Percentiles rank a stretch among this genome's conserved stretches.
phyloP scores from a whole-genome alignment of 139 green algal genomes.

The Chara braunii region DNA sequence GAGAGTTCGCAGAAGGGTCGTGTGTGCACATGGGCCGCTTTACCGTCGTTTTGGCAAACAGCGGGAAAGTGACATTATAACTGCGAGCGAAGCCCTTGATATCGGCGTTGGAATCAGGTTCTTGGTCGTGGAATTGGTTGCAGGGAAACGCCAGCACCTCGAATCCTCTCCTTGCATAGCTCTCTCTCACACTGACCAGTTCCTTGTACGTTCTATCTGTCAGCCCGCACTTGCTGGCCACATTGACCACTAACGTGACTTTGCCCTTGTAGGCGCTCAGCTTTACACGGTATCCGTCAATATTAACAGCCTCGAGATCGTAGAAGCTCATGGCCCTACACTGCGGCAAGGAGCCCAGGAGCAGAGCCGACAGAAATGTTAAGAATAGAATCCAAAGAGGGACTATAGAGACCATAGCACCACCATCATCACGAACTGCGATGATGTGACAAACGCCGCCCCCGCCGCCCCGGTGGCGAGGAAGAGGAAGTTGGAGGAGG shows the following conservation, averaged over 20 bases:
- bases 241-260: slow-evolving; percentile 27
- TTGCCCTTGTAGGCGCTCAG: not conserved
- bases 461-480: too few relatives aligned
- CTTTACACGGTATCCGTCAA: not conserved
- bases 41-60: slow-evolving; percentile 24
- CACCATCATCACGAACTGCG: too few relatives aligned
- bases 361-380: too few relatives aligned
- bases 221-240: slow-evolving; percentile 26
- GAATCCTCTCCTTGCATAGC: not conserved
- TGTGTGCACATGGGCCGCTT: slow-evolving; percentile 3
- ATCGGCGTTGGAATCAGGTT: slow-evolving; percentile 21
- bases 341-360: too few relatives aligned
- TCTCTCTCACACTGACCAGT: slow-evolving; percentile 9
- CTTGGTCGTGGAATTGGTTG: slow-evolving; percentile 32
- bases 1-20: not conserved
- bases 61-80: slow-evolving; percentile 6
- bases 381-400: too few relatives aligned
- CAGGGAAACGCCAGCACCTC: slow-evolving; percentile 28
- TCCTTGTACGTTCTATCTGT: slow-evolving; percentile 30
- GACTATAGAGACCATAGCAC: too few relatives aligned
- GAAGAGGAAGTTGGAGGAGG: too few relatives aligned
- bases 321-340: too few relatives aligned
- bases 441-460: too few relatives aligned
- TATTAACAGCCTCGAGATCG: not conserved
- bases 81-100: slow-evolving; percentile 23